A percentile compares a stretch with the other conserved stretches of the same genome.
These are phyloP conservation scores for Aspergillus funiculosus DNA, from an alignment of 495 filamentous ascomycete genomes.

Conservation along the genomic window DNA sequence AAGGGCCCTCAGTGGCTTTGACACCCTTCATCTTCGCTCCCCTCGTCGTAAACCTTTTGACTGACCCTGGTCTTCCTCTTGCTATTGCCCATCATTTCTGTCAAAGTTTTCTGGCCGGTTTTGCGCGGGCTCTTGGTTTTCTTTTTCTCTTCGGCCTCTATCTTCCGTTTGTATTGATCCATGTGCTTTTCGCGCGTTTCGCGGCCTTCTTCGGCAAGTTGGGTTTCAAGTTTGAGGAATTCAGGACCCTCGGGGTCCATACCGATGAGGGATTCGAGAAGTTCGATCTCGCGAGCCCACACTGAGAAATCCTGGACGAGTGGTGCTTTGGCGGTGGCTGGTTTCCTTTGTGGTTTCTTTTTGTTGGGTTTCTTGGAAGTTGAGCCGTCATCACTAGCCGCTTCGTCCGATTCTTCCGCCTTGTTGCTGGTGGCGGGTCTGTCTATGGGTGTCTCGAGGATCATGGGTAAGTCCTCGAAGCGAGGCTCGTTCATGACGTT, in stretches of 20 bases:
- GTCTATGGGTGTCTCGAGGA: conserved; percentile 92
- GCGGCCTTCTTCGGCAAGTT: conserved; percentile 60
- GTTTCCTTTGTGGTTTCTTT: conserved; percentile 25
- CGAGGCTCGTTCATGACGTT: conserved; percentile 78
- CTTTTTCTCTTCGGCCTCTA: conserved; percentile 54
- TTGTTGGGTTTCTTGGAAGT: conserved; percentile 15
- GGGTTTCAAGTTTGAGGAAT: conserved; percentile 58
- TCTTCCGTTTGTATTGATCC: conserved; percentile 68
- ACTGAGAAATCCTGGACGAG: conserved; percentile 63
- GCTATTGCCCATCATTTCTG: conserved; percentile 33
- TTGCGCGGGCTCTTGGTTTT: conserved; percentile 22
- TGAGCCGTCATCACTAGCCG: conserved; percentile 21
- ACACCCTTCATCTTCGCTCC: conserved; percentile 21
- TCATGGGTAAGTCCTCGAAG: conserved; percentile 78
- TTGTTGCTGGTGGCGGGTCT: conserved; percentile 22
- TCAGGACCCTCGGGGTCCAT: conserved; percentile 65
- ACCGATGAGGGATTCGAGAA: conserved; percentile 82
- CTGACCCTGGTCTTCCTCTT: conserved; percentile 12
- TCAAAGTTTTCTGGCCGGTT: conserved; percentile 40
- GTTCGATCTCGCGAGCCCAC: conserved; percentile 82
- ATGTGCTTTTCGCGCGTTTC: conserved; percentile 67
- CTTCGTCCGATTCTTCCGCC: conserved; percentile 10
- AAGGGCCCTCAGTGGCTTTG: conserved; percentile 17
- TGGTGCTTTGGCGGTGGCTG: conserved; percentile 19
- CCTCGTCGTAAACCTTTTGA: conserved; percentile 7